These are phyloP conservation scores for Fusarium palustre DNA, from an alignment of 2,329 filamentous ascomycete species.

Conservation along the genomic window DNA sequence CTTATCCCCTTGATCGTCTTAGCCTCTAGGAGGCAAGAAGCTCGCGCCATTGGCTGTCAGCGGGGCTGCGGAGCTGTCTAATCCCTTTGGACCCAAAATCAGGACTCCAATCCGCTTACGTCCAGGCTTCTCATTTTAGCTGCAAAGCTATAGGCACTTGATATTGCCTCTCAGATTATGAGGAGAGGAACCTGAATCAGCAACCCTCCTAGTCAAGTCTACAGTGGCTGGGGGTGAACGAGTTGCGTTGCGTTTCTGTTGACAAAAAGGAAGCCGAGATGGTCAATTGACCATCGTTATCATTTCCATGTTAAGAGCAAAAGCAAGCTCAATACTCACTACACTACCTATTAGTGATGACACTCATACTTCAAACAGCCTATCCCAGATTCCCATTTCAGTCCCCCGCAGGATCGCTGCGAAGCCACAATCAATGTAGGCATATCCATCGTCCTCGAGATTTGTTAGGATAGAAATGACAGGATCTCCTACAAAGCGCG, in stretches of 20 bases:
- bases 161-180: slow-evolving; percentile 41
- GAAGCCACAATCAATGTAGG: slow-evolving; percentile 16
- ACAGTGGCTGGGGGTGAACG: slow-evolving; percentile 5
- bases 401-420: slow-evolving; percentile 8
- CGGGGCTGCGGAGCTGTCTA: slow-evolving; percentile 37
- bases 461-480: slow-evolving; percentile 25
- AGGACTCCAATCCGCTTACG: slow-evolving; percentile 34
- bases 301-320: neutral
- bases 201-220: slow-evolving; percentile 31
- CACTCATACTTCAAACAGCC: slow-evolving; percentile 6
- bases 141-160: slow-evolving; percentile 37
- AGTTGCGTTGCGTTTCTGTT: neutral
- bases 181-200: slow-evolving; percentile 39
- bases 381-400: slow-evolving; percentile 1
- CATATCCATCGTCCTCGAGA: slow-evolving; percentile 8
- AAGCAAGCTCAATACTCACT: slow-evolving; percentile 10
- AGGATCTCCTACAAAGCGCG: slow-evolving; percentile 34
- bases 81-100: slow-evolving; percentile 35
- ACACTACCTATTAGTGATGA: slow-evolving; percentile 12
- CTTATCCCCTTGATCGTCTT: slow-evolving; percentile 9
- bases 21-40: slow-evolving; percentile 24
- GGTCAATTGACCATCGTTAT: neutral
- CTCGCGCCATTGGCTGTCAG: slow-evolving; percentile 26
- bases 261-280: neutral
- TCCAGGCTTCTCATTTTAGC: slow-evolving; percentile 38